A percentile compares a stretch with the other conserved stretches of the same genome.
Evolutionary conservation across 148 eudicot species (phyloP).

Genomic region (Polygonum maritimum): DNA sequence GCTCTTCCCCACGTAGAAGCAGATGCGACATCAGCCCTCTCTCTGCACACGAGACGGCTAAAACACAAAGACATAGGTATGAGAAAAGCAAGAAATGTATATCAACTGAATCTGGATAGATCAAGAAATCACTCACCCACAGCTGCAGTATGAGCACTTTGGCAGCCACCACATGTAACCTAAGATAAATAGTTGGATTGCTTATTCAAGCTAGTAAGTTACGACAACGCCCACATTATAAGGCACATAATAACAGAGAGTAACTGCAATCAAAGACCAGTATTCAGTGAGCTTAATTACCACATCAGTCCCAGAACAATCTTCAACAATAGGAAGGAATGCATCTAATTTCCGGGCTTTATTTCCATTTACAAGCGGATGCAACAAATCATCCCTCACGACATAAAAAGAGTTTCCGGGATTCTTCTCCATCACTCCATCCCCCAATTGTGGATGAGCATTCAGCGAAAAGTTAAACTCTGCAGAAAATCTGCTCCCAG

Average conservation of each 20-base stretch:
- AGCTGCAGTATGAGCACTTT: constrained; percentile 97
- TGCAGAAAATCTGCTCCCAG: constrained; percentile 21
- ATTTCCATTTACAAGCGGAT: constrained; percentile 88
- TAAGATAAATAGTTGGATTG: constrained; percentile 29
- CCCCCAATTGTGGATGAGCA: constrained; percentile 52
- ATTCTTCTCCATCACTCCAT: constrained; percentile 19
- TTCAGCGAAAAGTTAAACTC: constrained; percentile 38
- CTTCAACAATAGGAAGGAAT: constrained; percentile 71
- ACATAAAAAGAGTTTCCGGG: constrained; percentile 53
- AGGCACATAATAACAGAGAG: neutral
- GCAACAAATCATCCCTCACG: constrained; percentile 89
- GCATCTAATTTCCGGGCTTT: constrained; percentile 92
- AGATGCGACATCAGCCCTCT: constrained; percentile 72
- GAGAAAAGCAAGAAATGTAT: neutral
- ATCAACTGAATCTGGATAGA: neutral
- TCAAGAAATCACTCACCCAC: constrained; percentile 52
- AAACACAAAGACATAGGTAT: constrained; percentile 17
- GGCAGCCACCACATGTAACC: constrained; percentile 99
- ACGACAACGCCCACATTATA: neutral
- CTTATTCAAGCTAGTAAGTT: neutral
- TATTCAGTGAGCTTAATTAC: constrained; percentile 18
- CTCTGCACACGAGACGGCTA: constrained; percentile 94
- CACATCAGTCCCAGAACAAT: constrained; percentile 75
- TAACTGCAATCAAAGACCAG: neutral
- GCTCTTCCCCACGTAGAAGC: constrained; percentile 94